Evolutionary conservation across 306 rosid genomes (phyloP).

Genomic region (Prunus campanulata): DNA sequence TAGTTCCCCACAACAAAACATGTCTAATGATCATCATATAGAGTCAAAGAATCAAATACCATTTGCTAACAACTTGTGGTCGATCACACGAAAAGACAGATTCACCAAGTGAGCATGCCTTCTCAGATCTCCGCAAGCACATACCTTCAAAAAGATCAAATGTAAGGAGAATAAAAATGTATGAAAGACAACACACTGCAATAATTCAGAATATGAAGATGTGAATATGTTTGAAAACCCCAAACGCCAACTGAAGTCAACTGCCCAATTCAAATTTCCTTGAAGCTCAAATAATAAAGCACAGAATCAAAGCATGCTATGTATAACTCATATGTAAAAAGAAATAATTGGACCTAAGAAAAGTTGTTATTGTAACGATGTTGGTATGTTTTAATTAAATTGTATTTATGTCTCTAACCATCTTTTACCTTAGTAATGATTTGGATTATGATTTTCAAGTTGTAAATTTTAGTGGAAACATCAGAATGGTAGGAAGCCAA

Average conservation of each 20-base stretch:
- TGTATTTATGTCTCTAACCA: neutral
- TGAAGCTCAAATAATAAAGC: slow-evolving; percentile 1
- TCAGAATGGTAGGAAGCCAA: neutral
- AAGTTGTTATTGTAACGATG: too few species aligned
- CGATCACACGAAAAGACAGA: slow-evolving; percentile 47
- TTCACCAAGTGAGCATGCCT: slow-evolving; percentile 67
- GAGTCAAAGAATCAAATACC: slow-evolving; percentile 54
- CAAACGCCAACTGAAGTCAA: neutral
- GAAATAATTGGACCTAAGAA: too few species aligned
- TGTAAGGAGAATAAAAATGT: slow-evolving; percentile 30
- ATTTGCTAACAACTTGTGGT: slow-evolving; percentile 60
- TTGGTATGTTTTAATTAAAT: neutral
- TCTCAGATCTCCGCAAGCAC: slow-evolving; percentile 83
- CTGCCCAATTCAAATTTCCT: neutral
- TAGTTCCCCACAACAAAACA: slow-evolving; percentile 8
- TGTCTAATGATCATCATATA: neutral
- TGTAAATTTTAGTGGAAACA: neutral
- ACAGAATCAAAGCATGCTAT: neutral
- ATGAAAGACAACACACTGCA: neutral
- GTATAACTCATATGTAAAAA: neutral
- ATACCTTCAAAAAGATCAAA: slow-evolving; percentile 60
- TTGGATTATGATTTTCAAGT: neutral
- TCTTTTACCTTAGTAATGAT: neutral
- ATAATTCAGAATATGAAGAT: neutral
- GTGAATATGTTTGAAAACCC: neutral